Base-by-base conservation (phyloP, 108 stramenopile genomes). In the Aurantiochytrium sp. region DNA sequence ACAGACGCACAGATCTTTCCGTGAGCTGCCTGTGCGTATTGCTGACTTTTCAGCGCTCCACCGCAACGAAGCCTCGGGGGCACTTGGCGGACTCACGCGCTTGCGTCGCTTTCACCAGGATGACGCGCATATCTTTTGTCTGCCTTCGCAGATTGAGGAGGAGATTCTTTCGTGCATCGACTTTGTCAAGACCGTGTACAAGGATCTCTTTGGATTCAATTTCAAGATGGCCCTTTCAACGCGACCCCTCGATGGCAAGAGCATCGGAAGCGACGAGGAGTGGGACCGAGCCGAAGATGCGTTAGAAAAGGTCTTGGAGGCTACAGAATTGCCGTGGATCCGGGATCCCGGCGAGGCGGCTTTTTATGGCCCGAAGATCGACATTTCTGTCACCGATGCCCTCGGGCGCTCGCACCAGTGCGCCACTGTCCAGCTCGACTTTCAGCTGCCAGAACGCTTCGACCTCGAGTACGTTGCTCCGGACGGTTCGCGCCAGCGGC, bases 331-430 rank as follows among this genome's bases (percentile, higher is more conserved):
- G 98, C 98, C 53, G 96, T 98, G 98, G 98, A 90, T 93, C 83
- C 95, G 96, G 43, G 99, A 99, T 90, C 96, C 98, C 43, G 99
- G 97, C 44, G 99, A 98, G 88, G 99, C 98, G 71, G 99, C 99
- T 5, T 99, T 99, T 91, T 99, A 99, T 90, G 99, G 99, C 12
- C 99, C 99, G 72, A 99, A 99, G 94, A 98, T 99, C 91, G 99
- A 99, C 93, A 98, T 99, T 93, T 98, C 99, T 93, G 97, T 98
- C 10, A 97, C 96, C 93, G 99, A 99, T 94, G 98, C 98, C 60
- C 96, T 99, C 96, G 99, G 98, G 28, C 96, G 99, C 60, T 94
- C 97, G 21, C 99, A 99, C 90, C 99, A 99, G 91, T 99, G 99
- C 93, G 99, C 98, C 58, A 99, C 99, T 43, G 92, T 99, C 16